Evolutionary conservation across 345 rosid species (phyloP).

Genomic region (Cardiospermum halicacabum): DNA sequence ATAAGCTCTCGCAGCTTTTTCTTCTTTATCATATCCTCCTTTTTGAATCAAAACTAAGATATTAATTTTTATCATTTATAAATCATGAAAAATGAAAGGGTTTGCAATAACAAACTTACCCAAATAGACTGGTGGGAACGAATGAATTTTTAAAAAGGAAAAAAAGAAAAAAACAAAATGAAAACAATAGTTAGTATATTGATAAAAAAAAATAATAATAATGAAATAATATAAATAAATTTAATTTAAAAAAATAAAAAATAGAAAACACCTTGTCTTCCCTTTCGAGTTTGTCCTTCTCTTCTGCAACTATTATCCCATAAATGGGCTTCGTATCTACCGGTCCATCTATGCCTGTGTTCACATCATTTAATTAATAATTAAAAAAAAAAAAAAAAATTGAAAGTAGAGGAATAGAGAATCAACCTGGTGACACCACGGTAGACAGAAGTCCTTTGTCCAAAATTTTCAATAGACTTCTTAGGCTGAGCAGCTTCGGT

Average conservation of each 20-base stretch:
- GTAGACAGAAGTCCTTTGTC: slow-evolving; percentile 90
- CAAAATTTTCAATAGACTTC: slow-evolving; percentile 74
- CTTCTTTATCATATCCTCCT: slow-evolving; percentile 99
- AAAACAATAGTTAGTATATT: slow-evolving; percentile 13
- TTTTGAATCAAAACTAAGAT: not conserved
- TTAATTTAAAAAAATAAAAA: not conserved
- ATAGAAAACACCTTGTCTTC: slow-evolving; percentile 68
- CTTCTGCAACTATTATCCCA: slow-evolving; percentile 87
- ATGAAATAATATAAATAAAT: not conserved
- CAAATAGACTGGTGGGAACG: slow-evolving; percentile 61
- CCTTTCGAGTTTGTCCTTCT: slow-evolving; percentile 89
- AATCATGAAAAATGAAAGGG: not conserved
- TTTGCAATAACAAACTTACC: slow-evolving; percentile 41
- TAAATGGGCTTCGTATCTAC: slow-evolving; percentile 78
- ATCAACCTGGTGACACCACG: slow-evolving; percentile 88
- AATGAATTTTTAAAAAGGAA: slow-evolving; percentile 2
- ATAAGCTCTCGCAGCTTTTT: slow-evolving; percentile 91
- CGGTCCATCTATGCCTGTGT: slow-evolving; percentile 81
- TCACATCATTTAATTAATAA: slow-evolving; percentile 8
- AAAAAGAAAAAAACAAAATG: slow-evolving; percentile 13
- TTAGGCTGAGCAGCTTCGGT: slow-evolving; percentile 37
- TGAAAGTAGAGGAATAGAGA: too few species aligned
- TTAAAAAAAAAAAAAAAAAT: not conserved
- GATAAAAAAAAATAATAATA: not conserved
- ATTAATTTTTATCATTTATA: not conserved